Percentiles rank a stretch among this genome's conserved stretches.
These are phyloP conservation scores for Royoungia palumana DNA, from an alignment of 768 basidiomycete genomes.

Conservation along the genomic window DNA sequence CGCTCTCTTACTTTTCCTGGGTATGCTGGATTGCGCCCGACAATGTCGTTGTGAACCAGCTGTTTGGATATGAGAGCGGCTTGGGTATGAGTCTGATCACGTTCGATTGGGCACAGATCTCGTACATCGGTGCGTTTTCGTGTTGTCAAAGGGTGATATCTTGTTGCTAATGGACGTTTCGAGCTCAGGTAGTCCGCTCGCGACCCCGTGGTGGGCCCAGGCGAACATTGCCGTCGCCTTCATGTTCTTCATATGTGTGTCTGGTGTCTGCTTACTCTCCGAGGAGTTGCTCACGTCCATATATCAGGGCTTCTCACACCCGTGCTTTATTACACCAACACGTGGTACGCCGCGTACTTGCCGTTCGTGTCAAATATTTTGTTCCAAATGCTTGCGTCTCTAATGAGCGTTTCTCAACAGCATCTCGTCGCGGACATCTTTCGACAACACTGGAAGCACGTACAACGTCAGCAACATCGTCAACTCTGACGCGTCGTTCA, in stretches of 20 bases:
- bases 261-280: conserved; percentile 33
- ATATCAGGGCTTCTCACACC: conserved; percentile 58
- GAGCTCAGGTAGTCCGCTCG: conserved; percentile 47
- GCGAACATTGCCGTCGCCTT: conserved; percentile 65
- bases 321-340: conserved; percentile 64
- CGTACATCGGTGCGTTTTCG: conserved; percentile 25
- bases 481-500: conserved; percentile 51
- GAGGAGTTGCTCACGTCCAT: conserved; percentile 48
- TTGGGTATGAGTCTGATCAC: conserved; percentile 73
- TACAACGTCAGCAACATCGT: conserved; percentile 63
- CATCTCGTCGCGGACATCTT: conserved; percentile 64
- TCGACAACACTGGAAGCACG: conserved; percentile 52
- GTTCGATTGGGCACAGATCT: conserved; percentile 78
- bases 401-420: conserved; percentile 17
- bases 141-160: neutral
- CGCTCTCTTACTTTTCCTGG: conserved; percentile 59
- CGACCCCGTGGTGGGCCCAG: conserved; percentile 82
- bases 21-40: conserved; percentile 68
- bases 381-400: neutral
- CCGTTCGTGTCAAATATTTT: conserved; percentile 37
- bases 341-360: conserved; percentile 55
- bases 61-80: conserved; percentile 59
- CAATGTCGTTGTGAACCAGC: conserved; percentile 65
- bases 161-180: neutral
- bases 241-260: conserved; percentile 63